Evolutionary conservation across 1,139 yeast species (phyloP).

Genomic region (Arxiozyma slooffiae): DNA sequence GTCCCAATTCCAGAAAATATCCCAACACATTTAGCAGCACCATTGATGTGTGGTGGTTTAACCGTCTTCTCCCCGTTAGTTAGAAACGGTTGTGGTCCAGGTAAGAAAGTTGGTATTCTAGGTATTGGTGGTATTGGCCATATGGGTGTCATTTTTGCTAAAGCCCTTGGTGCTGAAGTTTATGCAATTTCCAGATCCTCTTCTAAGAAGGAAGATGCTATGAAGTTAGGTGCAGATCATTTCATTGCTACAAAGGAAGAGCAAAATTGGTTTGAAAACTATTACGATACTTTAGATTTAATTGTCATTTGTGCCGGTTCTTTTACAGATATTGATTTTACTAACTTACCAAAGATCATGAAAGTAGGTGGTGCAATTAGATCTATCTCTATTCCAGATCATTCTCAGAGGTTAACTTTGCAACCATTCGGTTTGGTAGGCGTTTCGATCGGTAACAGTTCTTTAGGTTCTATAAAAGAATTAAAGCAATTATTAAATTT

Average conservation of each 20-base stretch:
- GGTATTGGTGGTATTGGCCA: slow-evolving; percentile 59
- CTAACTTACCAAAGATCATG: slow-evolving; percentile 31
- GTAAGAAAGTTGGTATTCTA: slow-evolving; percentile 43
- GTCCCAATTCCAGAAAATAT: slow-evolving; percentile 42
- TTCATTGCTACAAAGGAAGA: slow-evolving; percentile 42
- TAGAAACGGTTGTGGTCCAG: slow-evolving; percentile 35
- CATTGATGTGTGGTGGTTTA: slow-evolving; percentile 46
- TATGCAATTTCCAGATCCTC: slow-evolving; percentile 44
- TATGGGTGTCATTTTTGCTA: slow-evolving; percentile 47
- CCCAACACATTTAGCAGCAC: slow-evolving; percentile 38
- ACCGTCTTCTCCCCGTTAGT: slow-evolving; percentile 45
- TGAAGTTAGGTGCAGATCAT: slow-evolving; percentile 43
- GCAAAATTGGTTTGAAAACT: slow-evolving; percentile 33
- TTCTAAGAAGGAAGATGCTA: slow-evolving; percentile 43
- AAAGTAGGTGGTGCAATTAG: slow-evolving; percentile 42
- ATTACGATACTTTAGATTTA: slow-evolving; percentile 36
- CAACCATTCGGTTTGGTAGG: slow-evolving; percentile 36
- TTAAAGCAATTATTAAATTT: slow-evolving; percentile 45
- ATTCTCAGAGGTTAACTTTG: slow-evolving; percentile 35
- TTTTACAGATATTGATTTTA: slow-evolving; percentile 34
- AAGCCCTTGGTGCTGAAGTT: slow-evolving; percentile 50
- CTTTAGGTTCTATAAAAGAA: slow-evolving; percentile 46
- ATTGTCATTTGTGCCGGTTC: slow-evolving; percentile 45
- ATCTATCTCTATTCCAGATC: slow-evolving; percentile 46
- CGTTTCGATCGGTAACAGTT: slow-evolving; percentile 33